Percentiles rank a stretch among this genome's conserved stretches.
Conservation (phyloP, 1,139 yeast genomes). For the Pneumocystis wakefieldiae region DNA sequence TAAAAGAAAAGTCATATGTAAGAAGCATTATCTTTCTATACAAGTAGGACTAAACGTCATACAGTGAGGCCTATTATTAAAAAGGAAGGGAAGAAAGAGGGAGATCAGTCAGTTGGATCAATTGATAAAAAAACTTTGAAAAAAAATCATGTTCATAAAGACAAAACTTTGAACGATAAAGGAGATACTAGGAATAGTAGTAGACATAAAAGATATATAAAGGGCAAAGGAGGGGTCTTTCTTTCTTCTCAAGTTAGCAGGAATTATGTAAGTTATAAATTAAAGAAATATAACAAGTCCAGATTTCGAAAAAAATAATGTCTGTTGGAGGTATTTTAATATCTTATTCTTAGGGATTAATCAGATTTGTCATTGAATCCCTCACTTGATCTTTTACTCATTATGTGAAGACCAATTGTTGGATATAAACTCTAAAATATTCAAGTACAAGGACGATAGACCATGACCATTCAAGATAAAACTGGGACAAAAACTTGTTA, state of each 20-base stretch:
- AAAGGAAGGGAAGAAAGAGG: background rate
- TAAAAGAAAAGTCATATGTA: background rate
- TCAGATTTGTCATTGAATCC: no score
- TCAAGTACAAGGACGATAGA: no score
- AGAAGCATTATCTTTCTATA: background rate
- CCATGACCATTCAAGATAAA: no score
- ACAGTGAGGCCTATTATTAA: background rate
- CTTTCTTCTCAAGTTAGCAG: slow-evolving; percentile 3
- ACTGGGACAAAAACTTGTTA: no score
- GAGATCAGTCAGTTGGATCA: background rate
- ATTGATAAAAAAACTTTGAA: background rate
- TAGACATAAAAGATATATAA: background rate
- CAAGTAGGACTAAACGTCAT: background rate
- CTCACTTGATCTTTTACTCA: no score
- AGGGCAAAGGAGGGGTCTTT: background rate
- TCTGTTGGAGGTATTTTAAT: background rate
- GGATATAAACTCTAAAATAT: no score
- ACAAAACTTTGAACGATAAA: background rate
- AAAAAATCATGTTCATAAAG: background rate
- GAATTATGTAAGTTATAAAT: slow-evolving; percentile 3
- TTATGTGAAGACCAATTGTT: no score
- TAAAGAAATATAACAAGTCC: background rate
- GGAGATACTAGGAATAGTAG: background rate
- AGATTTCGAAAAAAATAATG: background rate
- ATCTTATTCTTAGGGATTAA: background rate